Base-by-base conservation (phyloP, 352 stramenopile genomes). In the Saprolegnia parasitica region DNA sequence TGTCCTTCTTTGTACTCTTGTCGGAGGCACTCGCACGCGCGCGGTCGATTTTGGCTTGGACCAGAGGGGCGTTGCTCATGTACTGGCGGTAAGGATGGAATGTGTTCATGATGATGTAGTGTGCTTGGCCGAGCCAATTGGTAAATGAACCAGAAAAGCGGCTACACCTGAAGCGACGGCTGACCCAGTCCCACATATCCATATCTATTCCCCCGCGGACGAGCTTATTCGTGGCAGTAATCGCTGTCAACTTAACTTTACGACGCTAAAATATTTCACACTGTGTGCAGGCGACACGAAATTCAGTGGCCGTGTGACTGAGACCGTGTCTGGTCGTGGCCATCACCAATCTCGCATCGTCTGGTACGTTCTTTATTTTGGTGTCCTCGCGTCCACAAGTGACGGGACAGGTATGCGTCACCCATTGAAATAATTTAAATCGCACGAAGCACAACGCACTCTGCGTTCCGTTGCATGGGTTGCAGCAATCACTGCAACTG, bases 21-120 rank as follows among this genome's bases (percentile, higher is more conserved):
- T 60, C 52, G 24, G 52, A 16, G 13, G 42, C 42, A 15, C n/a
- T 60, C 13, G 24, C 35, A 24, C 52, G 52, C 16, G 52, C 52
- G 8, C 52, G 52, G 35, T 60, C 52, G 20, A 60, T 60, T 24
- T 60, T 35, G 35, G 52, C 52, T 60, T 60, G 52, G 13, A 60
- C 16, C 13, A 60, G 35, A 16, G 52, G 52, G 13, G 52, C 52
- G 9, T 60, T 60, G 52, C 35, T 60, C 52, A 60, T 60, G 35
- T 60, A 60, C 35, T 60, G 52, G 35, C 52, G 52, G 35, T 60
- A 60, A 3, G 52, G 52, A 24, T 60, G 52, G 52, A 60, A 60
- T 60, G 52, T 60, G 35, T 60, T 60, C 52, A 60, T 60, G 2
- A 55, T 29, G 29, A 35, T 2, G 29, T 35, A 35, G 29, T 35